These are phyloP conservation scores for Histomonas meleagridis DNA, from an alignment of 208 protist genomes.

Conservation along the genomic window DNA sequence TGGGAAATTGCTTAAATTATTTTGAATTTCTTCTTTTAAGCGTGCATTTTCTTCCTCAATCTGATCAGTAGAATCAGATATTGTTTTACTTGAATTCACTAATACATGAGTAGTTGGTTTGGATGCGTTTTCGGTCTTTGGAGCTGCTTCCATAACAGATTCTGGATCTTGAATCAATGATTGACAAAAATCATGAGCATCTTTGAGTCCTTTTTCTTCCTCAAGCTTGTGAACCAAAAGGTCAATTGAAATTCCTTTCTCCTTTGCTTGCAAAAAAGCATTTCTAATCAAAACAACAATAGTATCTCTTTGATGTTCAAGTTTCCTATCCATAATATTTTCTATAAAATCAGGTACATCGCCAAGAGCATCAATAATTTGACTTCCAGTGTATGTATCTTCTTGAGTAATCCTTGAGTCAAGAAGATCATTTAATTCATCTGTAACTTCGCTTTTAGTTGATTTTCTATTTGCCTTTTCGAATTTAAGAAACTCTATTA, in stretches of 20 bases:
- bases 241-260: not conserved
- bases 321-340: not conserved
- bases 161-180: not conserved
- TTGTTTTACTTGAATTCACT: too few relatives aligned
- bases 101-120: too few relatives aligned
- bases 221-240: not conserved
- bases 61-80: not conserved
- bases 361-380: too few relatives aligned
- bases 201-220: not conserved
- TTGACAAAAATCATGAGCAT: not conserved
- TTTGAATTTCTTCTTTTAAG: not conserved
- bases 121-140: too few relatives aligned
- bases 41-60: not conserved
- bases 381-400: too few relatives aligned
- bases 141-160: not conserved
- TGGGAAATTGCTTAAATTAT: not conserved
- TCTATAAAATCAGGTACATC: slow-evolving; percentile 7
- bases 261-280: not conserved
- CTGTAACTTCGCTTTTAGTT: not conserved
- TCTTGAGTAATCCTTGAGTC: slow-evolving; percentile 15
- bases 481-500: slow-evolving; percentile 6
- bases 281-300: not conserved
- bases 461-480: not conserved
- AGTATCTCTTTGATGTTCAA: slow-evolving; percentile 27
- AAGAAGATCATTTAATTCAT: not conserved